Evolutionary conservation across 768 basidiomycete genomes (phyloP), one percentile per base, ranked within the genome.

Genomic region (Tulasnella sp.): DNA sequence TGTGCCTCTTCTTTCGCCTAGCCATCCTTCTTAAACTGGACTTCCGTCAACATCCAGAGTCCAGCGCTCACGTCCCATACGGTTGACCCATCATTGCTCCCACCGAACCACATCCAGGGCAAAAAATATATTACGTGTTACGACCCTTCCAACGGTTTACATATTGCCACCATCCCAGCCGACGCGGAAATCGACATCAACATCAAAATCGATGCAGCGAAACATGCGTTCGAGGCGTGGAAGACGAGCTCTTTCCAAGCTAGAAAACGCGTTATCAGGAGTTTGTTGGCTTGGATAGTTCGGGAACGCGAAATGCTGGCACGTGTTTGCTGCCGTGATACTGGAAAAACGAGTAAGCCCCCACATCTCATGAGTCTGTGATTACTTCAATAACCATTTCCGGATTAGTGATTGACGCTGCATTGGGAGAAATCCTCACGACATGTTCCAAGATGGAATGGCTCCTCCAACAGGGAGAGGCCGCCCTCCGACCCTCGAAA

Each of bases 371-470:
- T 32, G 5, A n/a, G 71, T 69, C 42, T 29, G 3, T 51, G 61
- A 77, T 76, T 67, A 72, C 79, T 48, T 35, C 39, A 70, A 77
- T 81, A 20, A 77, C 39, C 18, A 39, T 35, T 32, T 61, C 3
- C 37, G 29, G 35, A 74, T 35, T 80, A 98, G 96, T 96, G 83
- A 87, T 99, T 79, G 97, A 99, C 81, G 96, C 96, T 42, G 92
- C 93, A 2, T 87, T 99, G 55, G 98, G 98, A 46, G 98, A 99
- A 84, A 93, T 99, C 80, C 82, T 99, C 61, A 93, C 93, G n/a
- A 98, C 95, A 0, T 93, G 94, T 82, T 93, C 94, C 15, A 99
- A 99, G 83, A 86, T 98, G 85, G 93, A 97, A 80, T 99, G 93
- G 93, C 83, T 98, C 23, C 88, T 99, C 69, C 89, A 91, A 9